Base-by-base conservation (phyloP, 1,139 yeast species). In the Hemisphaericaspora lyxosophila region DNA sequence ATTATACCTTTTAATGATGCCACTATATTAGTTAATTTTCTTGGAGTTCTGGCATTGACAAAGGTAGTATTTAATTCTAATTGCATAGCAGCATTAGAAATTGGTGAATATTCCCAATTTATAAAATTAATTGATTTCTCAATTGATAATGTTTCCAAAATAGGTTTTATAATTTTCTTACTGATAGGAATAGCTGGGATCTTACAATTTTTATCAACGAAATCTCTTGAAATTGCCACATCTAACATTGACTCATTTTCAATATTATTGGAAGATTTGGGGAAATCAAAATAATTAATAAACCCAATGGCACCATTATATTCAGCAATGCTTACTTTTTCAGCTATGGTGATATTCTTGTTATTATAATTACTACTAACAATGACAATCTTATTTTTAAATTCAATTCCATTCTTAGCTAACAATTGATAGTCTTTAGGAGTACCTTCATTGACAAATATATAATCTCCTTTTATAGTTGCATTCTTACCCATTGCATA, bases 161-260 rank as follows among this genome's bases (percentile, higher is more conserved):
- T 56, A 3, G 75, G 73, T 26, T 43, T 42, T 3, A 66, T 48
- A 2, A 62, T 47, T 19, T 57, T 55, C 28, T 46, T 51, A 41
- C 70, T 67, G n/a, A 66, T 51, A 4, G 77, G 77, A 14, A 67
- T 45, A 7, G 64, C 49, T n/a, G 68, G 62, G 30, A 68, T 56
- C 2, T 46, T 34, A 2, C 62, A 54, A 7, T 23, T 37, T 16
- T 40, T 40, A 23, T 39, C 31, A 18, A 44, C 39, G 26, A 23
- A 31, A 26, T 34, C 47, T 31, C 50, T 34, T 4, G 47, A 33
- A 7, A 47, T 44, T 7, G 43, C 43, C 9, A 28, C 26, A 33
- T 40, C 36, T 12, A 43, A 35, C 8, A 11, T 26, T 17, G 35
- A 33, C 18, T 36, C 41, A 23, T 33, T 31, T 27, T 35, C 36